Base-by-base conservation (phyloP, 2,329 filamentous ascomycete species). In the Ceratocystis variospora region DNA sequence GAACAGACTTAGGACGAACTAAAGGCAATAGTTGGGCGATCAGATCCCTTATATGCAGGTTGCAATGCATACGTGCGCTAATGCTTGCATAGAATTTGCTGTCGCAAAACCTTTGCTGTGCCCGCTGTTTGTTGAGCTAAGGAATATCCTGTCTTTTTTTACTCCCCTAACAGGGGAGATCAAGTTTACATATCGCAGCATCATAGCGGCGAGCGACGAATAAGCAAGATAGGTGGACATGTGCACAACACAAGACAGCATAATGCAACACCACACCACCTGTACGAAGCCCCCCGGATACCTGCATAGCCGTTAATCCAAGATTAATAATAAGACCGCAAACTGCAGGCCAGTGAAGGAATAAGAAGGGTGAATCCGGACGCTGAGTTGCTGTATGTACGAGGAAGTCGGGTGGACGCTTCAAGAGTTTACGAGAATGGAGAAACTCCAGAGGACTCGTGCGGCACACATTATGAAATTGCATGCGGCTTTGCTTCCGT, bases 1-100 rank as follows among this genome's bases (percentile, higher is more conserved):
- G 55, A 17, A 37, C 12, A 37, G 55, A 33, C 28, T 31, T n/a
- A n/a, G 55, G 55, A 59, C 55, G 28, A 59, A 59, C 55, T 59
- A 59, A 31, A 59, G 28, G 55, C 55, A 59, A 59, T 59, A 59
- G 55, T 59, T 37, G 25, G 31, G 31, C 15, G 25, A 59, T 59
- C 55, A 59, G 55, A 59, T 59, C 55, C 19, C 55, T 59, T 59
- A 37, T 17, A 59, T 59, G 53, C 55, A 59, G 55, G 55, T n/a
- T 48, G 46, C 5, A 28, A 25, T 15, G 28, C 31, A 31, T 37
- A 28, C 55, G 33, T 59, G 55, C 17, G 55, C 31, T 59, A 37
- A 37, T n/a, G 55, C 33, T 59, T 59, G 55, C 55, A 59, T 59
- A 33, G 55, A 28, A 59, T 37, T 53, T 15, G 12, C 37, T 41